Conservation (phyloP, 441 rosid species). For the Jatropha podagrica region DNA sequence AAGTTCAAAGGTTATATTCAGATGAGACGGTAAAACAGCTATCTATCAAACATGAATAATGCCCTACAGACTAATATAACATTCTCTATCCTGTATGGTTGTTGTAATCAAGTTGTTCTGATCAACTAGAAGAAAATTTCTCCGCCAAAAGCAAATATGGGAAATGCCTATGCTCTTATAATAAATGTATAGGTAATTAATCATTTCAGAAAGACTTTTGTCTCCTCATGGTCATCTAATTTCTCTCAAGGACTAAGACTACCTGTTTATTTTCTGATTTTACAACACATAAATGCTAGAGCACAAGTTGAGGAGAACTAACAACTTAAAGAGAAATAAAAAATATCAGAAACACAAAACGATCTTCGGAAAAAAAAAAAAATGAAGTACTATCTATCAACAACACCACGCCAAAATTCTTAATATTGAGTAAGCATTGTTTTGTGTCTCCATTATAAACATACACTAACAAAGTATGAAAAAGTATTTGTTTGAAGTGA, state of each 20-base stretch:
- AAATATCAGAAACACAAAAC: background rate
- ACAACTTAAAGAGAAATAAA: background rate
- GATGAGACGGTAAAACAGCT: background rate
- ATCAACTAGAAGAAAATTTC: background rate
- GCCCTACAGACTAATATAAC: background rate
- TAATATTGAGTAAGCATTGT: background rate
- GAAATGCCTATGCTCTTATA: background rate
- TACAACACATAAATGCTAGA: background rate
- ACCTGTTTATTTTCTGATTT: background rate
- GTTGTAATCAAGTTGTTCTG: slow-evolving; percentile 6
- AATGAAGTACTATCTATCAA: background rate
- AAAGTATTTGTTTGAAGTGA: slow-evolving; percentile 6
- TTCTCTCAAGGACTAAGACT: background rate
- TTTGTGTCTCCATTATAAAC: slow-evolving; percentile 2
- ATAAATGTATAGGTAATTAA: background rate
- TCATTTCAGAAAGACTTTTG: background rate
- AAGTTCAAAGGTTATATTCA: background rate
- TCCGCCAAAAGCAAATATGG: background rate
- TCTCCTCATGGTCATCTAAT: no score
- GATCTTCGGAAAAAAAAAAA: background rate
- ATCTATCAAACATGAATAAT: background rate
- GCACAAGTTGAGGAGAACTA: background rate
- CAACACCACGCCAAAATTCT: background rate
- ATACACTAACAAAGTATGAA: slow-evolving; percentile 6
- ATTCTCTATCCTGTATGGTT: background rate